Conservation (phyloP, 2,329 filamentous ascomycete genomes). For the Colletotrichum kahawae region DNA sequence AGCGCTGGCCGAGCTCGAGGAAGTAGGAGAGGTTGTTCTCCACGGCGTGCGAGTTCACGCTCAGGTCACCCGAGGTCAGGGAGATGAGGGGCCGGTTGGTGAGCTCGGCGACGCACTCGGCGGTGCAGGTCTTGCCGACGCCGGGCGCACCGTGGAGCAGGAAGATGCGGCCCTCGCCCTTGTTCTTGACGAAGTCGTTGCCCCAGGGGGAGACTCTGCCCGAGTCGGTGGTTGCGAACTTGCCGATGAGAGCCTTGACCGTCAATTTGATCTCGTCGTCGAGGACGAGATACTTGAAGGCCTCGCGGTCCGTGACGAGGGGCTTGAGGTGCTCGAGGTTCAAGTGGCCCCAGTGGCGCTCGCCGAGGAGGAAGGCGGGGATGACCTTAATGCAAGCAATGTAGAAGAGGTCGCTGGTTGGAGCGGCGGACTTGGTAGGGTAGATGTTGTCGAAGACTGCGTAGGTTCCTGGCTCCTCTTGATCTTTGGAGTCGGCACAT, state of each 20-base stretch:
- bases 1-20: slow-evolving; percentile 53
- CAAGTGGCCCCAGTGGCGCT: slow-evolving; percentile 50
- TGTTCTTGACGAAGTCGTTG: slow-evolving; percentile 36
- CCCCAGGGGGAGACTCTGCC: slow-evolving; percentile 49
- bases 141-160: slow-evolving; percentile 58
- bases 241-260: slow-evolving; percentile 51
- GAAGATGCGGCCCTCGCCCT: slow-evolving; percentile 55
- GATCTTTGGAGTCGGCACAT: slow-evolving; percentile 32
- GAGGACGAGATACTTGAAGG: slow-evolving; percentile 55
- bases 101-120: slow-evolving; percentile 58
- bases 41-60: slow-evolving; percentile 40
- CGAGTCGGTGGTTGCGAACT: slow-evolving; percentile 43
- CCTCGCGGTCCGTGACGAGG: slow-evolving; percentile 48
- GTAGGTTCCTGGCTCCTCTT: slow-evolving; percentile 35
- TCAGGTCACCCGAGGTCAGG: slow-evolving; percentile 55
- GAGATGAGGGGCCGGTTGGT: slow-evolving; percentile 55
- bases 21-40: slow-evolving; percentile 52
- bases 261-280: slow-evolving; percentile 53
- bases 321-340: slow-evolving; percentile 42
- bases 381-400: slow-evolving; percentile 47
- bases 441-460: slow-evolving; percentile 45
- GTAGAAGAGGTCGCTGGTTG: slow-evolving; percentile 48
- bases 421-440: slow-evolving; percentile 38
- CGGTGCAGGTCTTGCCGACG: slow-evolving; percentile 63
- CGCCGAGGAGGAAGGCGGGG: slow-evolving; percentile 49